A percentile compares a stretch with the other conserved stretches of the same genome.
Conservation (phyloP, 495 filamentous ascomycete genomes). For the Haplographium delicatum region DNA sequence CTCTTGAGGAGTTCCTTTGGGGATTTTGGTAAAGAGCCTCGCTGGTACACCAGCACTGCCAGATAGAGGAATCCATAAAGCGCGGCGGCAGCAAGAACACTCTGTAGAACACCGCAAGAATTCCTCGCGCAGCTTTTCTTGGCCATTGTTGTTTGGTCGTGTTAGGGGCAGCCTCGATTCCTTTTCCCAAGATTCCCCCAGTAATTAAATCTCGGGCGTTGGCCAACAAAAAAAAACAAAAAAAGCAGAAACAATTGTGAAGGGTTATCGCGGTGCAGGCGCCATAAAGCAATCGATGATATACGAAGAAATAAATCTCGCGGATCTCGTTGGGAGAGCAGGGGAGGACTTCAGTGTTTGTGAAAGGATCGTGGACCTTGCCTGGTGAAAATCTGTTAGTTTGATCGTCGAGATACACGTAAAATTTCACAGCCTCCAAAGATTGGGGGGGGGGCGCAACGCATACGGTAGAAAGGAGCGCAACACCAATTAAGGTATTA, state of each 20-base stretch:
- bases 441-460: no score
- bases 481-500: constrained; percentile 12
- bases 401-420: constrained; percentile 6
- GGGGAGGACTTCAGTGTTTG: not conserved
- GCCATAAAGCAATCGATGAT: constrained; percentile 18
- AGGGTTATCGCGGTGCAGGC: constrained; percentile 20
- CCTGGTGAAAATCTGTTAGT: constrained; percentile 10
- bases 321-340: not conserved
- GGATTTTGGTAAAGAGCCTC: constrained; percentile 26
- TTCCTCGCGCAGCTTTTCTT: constrained; percentile 23
- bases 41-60: constrained; percentile 29
- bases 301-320: no score
- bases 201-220: no score
- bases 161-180: no score
- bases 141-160: no score
- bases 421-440: constrained; percentile 1
- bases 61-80: constrained; percentile 30
- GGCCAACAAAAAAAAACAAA: no score
- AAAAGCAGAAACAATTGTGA: not conserved
- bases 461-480: constrained; percentile 13
- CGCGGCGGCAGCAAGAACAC: constrained; percentile 30
- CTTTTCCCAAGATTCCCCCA: no score
- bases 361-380: constrained; percentile 16
- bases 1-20: constrained; percentile 16
- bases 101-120: constrained; percentile 32